Evolutionary conservation across 1,284 basidiomycete genomes (phyloP).

Genomic region (Sporisorium exsertum): DNA sequence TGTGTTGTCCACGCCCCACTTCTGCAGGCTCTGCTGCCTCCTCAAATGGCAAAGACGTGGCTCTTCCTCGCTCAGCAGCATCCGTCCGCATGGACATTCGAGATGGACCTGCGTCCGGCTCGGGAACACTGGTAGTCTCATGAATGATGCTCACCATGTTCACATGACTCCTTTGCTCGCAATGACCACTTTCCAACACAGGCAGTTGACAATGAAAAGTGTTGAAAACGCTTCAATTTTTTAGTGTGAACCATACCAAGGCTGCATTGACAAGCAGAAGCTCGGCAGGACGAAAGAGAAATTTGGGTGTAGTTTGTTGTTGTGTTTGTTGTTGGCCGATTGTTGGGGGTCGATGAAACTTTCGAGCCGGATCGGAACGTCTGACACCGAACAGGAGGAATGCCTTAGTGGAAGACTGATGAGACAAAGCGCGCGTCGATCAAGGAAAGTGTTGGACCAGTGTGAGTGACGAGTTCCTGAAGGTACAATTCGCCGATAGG

Average conservation of each 20-base stretch:
- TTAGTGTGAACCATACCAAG: slow-evolving; percentile 21
- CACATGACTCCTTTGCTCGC: neutral
- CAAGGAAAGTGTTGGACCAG: neutral
- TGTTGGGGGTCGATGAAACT: slow-evolving; percentile 21
- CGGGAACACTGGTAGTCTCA: slow-evolving; percentile 49
- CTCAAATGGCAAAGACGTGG: slow-evolving; percentile 62
- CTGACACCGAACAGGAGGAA: slow-evolving; percentile 2
- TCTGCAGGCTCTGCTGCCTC: slow-evolving; percentile 44
- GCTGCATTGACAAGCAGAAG: slow-evolving; percentile 43
- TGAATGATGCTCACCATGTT: neutral
- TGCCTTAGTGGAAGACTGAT: slow-evolving; percentile 30
- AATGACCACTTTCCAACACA: neutral
- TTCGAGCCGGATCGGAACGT: slow-evolving; percentile 26
- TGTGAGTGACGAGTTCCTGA: neutral
- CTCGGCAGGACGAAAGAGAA: slow-evolving; percentile 16
- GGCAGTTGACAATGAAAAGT: slow-evolving; percentile 15
- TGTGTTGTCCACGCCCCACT: neutral
- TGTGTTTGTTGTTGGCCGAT: slow-evolving; percentile 37
- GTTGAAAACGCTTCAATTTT: slow-evolving; percentile 54
- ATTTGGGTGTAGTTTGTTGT: slow-evolving; percentile 20
- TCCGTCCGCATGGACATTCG: slow-evolving; percentile 53
- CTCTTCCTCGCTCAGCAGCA: slow-evolving; percentile 61
- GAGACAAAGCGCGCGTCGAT: neutral
- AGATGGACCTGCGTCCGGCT: slow-evolving; percentile 59
- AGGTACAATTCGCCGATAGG: neutral